Percentiles rank a stretch among this genome's conserved stretches.
These are phyloP conservation scores for Rutstroemia sp. DNA, from an alignment of 2,329 filamentous ascomycete genomes.

Conservation along the genomic window DNA sequence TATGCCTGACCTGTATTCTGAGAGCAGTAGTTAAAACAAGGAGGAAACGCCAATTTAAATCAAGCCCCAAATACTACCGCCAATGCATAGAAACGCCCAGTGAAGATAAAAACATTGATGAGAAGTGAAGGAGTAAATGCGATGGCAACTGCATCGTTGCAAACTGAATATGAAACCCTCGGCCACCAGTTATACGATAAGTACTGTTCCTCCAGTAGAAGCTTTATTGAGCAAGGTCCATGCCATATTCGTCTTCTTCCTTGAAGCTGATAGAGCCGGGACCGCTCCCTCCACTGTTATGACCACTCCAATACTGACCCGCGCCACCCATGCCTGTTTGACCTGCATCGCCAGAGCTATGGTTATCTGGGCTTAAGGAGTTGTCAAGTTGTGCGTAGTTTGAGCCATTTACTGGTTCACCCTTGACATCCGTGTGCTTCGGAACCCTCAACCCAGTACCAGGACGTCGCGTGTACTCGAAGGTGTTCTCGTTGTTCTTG, in stretches of 20 bases:
- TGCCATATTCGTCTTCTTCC: slow-evolving; percentile 88
- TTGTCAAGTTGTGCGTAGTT: slow-evolving; percentile 30
- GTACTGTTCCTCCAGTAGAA: not conserved
- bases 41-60: slow-evolving; percentile 16
- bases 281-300: slow-evolving; percentile 65
- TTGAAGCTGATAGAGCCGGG: slow-evolving; percentile 68
- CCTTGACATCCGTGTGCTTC: slow-evolving; percentile 85
- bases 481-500: slow-evolving; percentile 66
- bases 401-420: slow-evolving; percentile 59
- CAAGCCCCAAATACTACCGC: slow-evolving; percentile 22
- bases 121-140: slow-evolving; percentile 13
- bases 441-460: slow-evolving; percentile 87
- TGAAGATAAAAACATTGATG: slow-evolving; percentile 22
- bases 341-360: slow-evolving; percentile 26
- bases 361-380: slow-evolving; percentile 45
- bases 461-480: slow-evolving; percentile 75
- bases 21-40: slow-evolving; percentile 15
- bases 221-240: slow-evolving; percentile 55
- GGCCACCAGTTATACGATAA: not conserved
- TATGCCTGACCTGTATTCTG: slow-evolving; percentile 21
- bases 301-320: slow-evolving; percentile 58
- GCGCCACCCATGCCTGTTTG: slow-evolving; percentile 24
- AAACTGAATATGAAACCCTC: not conserved
- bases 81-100: slow-evolving; percentile 28
- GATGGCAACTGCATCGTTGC: not conserved